Base-by-base conservation (phyloP, 108 stramenopile genomes). In the Cyclostephanos invisitatus region DNA sequence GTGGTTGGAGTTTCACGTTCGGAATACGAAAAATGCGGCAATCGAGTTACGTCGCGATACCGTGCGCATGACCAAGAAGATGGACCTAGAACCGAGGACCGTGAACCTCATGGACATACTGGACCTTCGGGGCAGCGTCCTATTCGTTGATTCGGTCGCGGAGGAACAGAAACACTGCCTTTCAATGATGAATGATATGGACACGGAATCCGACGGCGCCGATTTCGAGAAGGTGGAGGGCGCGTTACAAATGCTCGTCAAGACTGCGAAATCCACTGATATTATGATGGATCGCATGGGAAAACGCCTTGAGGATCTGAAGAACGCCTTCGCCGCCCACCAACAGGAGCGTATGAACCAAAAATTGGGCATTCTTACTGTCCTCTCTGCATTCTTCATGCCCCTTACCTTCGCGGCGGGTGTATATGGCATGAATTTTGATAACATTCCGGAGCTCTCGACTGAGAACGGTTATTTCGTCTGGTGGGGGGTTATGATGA, bases 391-490 rank as follows among this genome's bases (percentile, higher is more conserved):
- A 2, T 72, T 85, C 7, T 85, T 85, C 60, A 76, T 85, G 78
- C 84, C 84, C 2, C 38, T 85, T 21, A 85, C 84, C 24, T 64
- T 85, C 4, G 29, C 82, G 22, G 56, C 73, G 17, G 84, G 84
- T 17, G 71, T 83, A n/a, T 83, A 69, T 64, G 84, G 84, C 28
- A 85, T 85, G 84, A 85, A 85, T 27, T 85, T 85, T 59, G 69
- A 63, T 12, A 54, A 64, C 20, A 85, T 85, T 73, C 84, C 84
- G 21, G 84, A 82, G 58, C 58, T 85, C n/a, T n/a, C n/a, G n/a
- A n/a, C n/a, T n/a, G n/a, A n/a, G n/a, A n/a, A n/a, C n/a, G n/a
- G n/a, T n/a, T n/a, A n/a, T n/a, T n/a, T n/a, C n/a, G n/a, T n/a
- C n/a, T n/a, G n/a, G n/a, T n/a, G n/a, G n/a, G n/a, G n/a, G n/a